Percentiles rank a stretch among this genome's conserved stretches.
Evolutionary conservation across 2,329 filamentous ascomycete genomes (phyloP).

Genomic region (Penicillium frequentans): DNA sequence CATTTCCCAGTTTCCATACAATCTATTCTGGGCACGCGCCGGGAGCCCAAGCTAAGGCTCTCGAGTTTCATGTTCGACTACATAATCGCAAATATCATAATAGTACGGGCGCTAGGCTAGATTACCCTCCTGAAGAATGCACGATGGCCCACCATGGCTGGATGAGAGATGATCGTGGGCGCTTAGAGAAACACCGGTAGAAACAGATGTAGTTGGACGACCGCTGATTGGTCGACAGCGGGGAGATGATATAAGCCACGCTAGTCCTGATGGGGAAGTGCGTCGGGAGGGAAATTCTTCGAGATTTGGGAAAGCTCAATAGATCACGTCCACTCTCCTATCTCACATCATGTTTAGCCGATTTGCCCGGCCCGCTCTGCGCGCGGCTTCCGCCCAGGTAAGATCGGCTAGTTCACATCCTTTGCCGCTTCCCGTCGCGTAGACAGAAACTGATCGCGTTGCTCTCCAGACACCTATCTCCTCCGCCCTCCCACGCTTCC

Average conservation of each 20-base stretch:
- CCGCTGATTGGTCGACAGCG: conserved; percentile 28
- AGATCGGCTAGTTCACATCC: conserved; percentile 1
- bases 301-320: conserved; percentile 22
- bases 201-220: conserved; percentile 18
- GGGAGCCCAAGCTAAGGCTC: conserved; percentile 27
- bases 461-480: conserved; percentile 29
- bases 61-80: conserved; percentile 24
- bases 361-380: conserved; percentile 46
- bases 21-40: conserved; percentile 32
- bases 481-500: conserved; percentile 38
- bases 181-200: conserved; percentile 16
- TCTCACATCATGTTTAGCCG: conserved; percentile 43
- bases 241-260: background rate
- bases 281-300: conserved; percentile 38
- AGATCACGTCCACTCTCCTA: conserved; percentile 18
- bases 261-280: conserved; percentile 30
- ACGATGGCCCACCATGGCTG: background rate
- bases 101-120: conserved; percentile 16
- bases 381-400: conserved; percentile 41
- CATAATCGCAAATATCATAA: conserved; percentile 16
- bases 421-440: background rate
- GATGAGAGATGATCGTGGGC: conserved; percentile 7
- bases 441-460: conserved; percentile 20
- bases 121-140: conserved; percentile 8
- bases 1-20: background rate